phyloP scores from a whole-genome alignment of 1,284 basidiomycete species.

The Pterula multifida region DNA sequence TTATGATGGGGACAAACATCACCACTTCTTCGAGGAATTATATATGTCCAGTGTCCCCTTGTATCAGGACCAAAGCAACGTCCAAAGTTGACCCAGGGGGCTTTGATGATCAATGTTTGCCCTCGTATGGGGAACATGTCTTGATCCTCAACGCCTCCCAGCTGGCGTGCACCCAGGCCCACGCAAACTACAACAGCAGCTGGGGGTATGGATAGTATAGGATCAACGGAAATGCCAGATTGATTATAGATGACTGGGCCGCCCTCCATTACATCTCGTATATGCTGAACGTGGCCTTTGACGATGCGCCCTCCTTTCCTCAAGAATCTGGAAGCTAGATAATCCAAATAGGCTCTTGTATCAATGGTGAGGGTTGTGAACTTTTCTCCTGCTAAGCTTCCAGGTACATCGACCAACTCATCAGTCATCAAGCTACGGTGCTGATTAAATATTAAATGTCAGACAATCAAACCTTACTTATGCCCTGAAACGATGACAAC shows the following conservation, averaged over 20 bases:
- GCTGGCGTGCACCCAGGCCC: slow-evolving; percentile 49
- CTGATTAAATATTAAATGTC: too few species aligned
- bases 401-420: not conserved
- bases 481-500: not conserved
- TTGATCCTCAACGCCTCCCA: slow-evolving; percentile 73
- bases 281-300: slow-evolving; percentile 48
- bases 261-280: slow-evolving; percentile 55
- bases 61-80: slow-evolving; percentile 35
- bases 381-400: not conserved
- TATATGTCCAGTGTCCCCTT: slow-evolving; percentile 45
- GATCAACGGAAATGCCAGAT: not conserved
- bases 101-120: slow-evolving; percentile 71
- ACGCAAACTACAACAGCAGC: slow-evolving; percentile 58
- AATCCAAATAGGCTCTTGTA: slow-evolving; percentile 53
- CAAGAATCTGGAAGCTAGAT: slow-evolving; percentile 52
- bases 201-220: slow-evolving; percentile 15
- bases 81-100: slow-evolving; percentile 62
- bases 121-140: slow-evolving; percentile 72
- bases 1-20: slow-evolving; percentile 34
- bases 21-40: slow-evolving; percentile 58
- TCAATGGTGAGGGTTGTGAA: slow-evolving; percentile 65
- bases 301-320: slow-evolving; percentile 45
- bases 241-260: slow-evolving; percentile 28
- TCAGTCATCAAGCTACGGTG: not conserved
- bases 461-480: not conserved